phyloP scores from a whole-genome alignment of 371 early-diverging fungal species.

The Coemansia sp. region DNA sequence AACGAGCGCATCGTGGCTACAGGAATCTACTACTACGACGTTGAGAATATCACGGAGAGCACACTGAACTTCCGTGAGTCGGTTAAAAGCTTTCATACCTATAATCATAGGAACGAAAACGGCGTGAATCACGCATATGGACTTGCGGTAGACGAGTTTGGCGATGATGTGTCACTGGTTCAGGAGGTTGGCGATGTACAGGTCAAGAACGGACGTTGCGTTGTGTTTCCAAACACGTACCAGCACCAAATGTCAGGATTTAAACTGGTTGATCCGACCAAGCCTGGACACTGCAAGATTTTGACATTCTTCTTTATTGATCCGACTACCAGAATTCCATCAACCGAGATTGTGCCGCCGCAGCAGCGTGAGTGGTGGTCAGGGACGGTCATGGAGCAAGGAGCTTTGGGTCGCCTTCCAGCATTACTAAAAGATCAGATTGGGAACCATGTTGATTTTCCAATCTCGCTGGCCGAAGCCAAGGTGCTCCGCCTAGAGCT shows the following conservation, averaged over 20 bases:
- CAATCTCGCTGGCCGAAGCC: conserved; percentile 18
- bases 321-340: conserved; percentile 25
- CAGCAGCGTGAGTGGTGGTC: conserved; percentile 35
- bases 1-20: conserved; percentile 65
- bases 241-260: conserved; percentile 59
- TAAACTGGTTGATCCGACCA: conserved; percentile 52
- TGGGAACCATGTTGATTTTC: conserved; percentile 9
- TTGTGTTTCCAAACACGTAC: conserved; percentile 65
- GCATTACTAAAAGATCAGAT: conserved; percentile 8
- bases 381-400: neutral
- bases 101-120: conserved; percentile 9
- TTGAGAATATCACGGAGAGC: conserved; percentile 61
- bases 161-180: conserved; percentile 11
- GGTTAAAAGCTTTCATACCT: conserved; percentile 10
- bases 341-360: conserved; percentile 29
- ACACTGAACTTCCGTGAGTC: conserved; percentile 25
- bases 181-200: conserved; percentile 51
- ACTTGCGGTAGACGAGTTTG: conserved; percentile 3
- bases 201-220: conserved; percentile 53
- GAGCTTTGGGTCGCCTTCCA: conserved; percentile 4
- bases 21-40: conserved; percentile 61
- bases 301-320: conserved; percentile 57
- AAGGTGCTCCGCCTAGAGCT: conserved; percentile 20
- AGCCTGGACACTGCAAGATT: conserved; percentile 59
- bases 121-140: conserved; percentile 24